phyloP scores from a whole-genome alignment of 495 filamentous ascomycete genomes.

The Neurospora sp. region DNA sequence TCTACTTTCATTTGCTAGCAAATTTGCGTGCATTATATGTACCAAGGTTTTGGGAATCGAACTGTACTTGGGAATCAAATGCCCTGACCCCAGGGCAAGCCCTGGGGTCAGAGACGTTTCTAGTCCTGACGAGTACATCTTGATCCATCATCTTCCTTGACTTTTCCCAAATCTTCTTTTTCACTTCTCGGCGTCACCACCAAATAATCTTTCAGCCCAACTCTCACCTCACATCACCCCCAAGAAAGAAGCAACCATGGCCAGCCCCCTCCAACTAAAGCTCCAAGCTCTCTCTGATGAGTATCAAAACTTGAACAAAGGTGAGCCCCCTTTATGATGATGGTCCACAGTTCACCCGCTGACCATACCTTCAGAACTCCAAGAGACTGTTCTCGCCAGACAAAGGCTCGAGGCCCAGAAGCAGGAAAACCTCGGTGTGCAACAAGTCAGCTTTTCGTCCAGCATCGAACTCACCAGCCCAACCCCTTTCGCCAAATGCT shows the following conservation, averaged over 20 bases:
- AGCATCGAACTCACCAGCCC: not conserved
- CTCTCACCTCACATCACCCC: not conserved
- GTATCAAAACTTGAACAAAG: slow-evolving; percentile 76
- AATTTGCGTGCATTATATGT: too few relatives aligned
- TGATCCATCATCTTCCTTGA: not conserved
- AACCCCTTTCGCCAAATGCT: not conserved
- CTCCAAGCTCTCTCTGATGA: slow-evolving; percentile 80
- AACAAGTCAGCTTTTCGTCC: slow-evolving; percentile 46
- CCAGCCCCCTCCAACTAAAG: slow-evolving; percentile 36
- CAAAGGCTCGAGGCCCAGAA: slow-evolving; percentile 91
- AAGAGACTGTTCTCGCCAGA: slow-evolving; percentile 62
- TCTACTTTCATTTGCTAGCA: too few relatives aligned
- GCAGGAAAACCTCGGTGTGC: slow-evolving; percentile 82
- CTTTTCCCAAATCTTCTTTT: not conserved
- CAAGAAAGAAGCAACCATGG: slow-evolving; percentile 24
- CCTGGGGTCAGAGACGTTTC: too few relatives aligned
- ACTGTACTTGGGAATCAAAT: too few relatives aligned
- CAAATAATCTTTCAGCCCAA: not conserved
- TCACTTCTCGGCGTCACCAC: not conserved
- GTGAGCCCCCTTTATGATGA: slow-evolving; percentile 27
- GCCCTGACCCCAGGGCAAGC: too few relatives aligned
- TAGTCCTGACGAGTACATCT: not conserved
- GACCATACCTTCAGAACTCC: slow-evolving; percentile 53
- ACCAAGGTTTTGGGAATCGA: too few relatives aligned
- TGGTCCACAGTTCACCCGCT: not conserved